Percentiles rank a stretch among this genome's conserved stretches.
phyloP scores from a whole-genome alignment of 1,139 yeast species.

The Blastobotrys apis region DNA sequence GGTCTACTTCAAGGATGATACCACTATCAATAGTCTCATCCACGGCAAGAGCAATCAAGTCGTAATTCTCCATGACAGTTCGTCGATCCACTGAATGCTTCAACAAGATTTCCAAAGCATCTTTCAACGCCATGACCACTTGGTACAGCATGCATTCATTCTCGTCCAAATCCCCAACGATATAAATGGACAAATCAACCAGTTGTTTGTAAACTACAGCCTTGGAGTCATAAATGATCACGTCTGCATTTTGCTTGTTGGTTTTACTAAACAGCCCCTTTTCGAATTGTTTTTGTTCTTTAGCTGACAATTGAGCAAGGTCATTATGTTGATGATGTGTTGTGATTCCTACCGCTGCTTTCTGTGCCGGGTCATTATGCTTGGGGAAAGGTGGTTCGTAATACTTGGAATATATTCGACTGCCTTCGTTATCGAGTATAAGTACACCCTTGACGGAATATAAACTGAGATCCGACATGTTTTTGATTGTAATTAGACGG shows the following conservation, averaged over 20 bases:
- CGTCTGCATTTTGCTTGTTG: conserved; percentile 74
- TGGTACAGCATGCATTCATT: conserved; percentile 81
- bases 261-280: conserved; percentile 66
- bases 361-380: no score
- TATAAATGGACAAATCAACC: conserved; percentile 66
- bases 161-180: conserved; percentile 75
- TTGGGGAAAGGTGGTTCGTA: conserved; percentile 68
- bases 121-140: conserved; percentile 71
- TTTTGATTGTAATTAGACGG: not conserved
- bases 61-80: conserved; percentile 77
- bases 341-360: no score
- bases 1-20: conserved; percentile 83
- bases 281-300: conserved; percentile 77
- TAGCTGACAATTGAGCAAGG: conserved; percentile 36
- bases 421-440: conserved; percentile 77
- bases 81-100: conserved; percentile 74
- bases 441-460: conserved; percentile 75
- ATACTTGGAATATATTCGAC: conserved; percentile 79
- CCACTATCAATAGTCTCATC: conserved; percentile 90
- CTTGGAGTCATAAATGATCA: conserved; percentile 72
- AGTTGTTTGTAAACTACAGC: conserved; percentile 73
- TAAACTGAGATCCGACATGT: conserved; percentile 36
- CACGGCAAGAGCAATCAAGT: conserved; percentile 75
- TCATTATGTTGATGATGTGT: conserved; percentile 25
- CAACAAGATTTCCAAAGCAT: conserved; percentile 73